Conservation (phyloP, 1,284 basidiomycete species). For the Trichosporon ovoides region DNA sequence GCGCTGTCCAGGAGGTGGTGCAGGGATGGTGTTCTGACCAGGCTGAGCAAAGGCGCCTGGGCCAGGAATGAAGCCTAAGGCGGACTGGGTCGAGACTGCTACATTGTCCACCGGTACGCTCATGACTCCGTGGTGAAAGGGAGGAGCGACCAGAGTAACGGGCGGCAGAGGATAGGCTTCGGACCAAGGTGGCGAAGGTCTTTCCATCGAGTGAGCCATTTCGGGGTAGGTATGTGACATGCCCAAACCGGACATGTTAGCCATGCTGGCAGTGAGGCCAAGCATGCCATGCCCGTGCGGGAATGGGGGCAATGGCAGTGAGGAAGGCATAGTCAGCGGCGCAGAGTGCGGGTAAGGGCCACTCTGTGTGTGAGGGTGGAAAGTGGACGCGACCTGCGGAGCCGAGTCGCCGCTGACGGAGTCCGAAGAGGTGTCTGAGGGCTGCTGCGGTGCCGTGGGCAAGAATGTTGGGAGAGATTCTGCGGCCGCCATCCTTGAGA, state of each 20-base stretch:
- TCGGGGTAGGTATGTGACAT: neutral
- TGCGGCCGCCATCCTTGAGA: neutral
- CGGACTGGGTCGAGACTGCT: neutral
- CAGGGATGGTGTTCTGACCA: neutral
- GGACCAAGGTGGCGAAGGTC: conserved; percentile 1
- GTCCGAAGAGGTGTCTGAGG: neutral
- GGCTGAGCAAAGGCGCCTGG: neutral
- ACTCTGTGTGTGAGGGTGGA: neutral
- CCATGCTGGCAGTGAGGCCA: neutral
- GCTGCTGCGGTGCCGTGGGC: conserved; percentile 3
- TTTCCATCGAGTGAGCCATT: neutral
- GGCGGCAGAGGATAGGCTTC: conserved; percentile 8
- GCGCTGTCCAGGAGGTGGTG: neutral
- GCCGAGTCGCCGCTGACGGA: neutral
- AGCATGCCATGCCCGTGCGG: neutral
- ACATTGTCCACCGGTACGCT: neutral
- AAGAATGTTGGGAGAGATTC: conserved; percentile 1
- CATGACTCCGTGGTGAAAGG: neutral
- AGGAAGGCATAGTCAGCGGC: conserved; percentile 1
- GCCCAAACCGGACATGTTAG: neutral
- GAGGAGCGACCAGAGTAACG: neutral
- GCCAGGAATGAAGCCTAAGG: neutral
- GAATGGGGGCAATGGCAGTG: neutral
- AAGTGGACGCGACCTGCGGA: neutral
- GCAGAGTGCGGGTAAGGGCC: neutral